Conservation (phyloP, 768 basidiomycete genomes). For the Neoboletus subvelutipes region DNA sequence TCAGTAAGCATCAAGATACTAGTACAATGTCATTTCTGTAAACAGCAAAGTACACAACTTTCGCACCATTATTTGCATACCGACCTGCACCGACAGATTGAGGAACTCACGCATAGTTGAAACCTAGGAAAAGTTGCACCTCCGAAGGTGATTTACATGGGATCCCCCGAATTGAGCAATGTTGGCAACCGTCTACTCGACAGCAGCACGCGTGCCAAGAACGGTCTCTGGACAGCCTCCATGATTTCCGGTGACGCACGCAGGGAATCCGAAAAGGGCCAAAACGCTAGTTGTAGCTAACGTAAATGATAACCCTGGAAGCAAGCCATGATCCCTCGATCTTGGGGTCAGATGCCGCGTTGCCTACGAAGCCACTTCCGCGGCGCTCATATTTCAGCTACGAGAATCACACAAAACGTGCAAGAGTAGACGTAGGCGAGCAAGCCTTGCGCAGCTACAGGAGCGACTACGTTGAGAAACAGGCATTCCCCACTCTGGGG, state of each 20-base stretch:
- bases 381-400: neutral
- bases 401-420: neutral
- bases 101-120: neutral
- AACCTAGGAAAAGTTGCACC: neutral
- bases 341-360: neutral
- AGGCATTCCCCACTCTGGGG: neutral
- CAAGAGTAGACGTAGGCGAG: neutral
- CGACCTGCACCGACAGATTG: neutral
- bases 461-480: neutral
- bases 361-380: neutral
- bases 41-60: neutral
- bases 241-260: constrained; percentile 1
- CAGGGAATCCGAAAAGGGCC: neutral
- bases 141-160: neutral
- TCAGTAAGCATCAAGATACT: neutral
- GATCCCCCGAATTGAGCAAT: neutral
- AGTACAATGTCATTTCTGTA: neutral
- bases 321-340: neutral
- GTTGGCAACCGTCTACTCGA: neutral
- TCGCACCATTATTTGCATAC: neutral
- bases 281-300: neutral
- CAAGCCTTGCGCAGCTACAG: neutral
- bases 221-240: neutral
- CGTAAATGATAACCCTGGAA: constrained; percentile 5
- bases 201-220: neutral